Evolutionary conservation across 2,329 filamentous ascomycete species (phyloP).

Genomic region (Rhytidhysteron rufulum): DNA sequence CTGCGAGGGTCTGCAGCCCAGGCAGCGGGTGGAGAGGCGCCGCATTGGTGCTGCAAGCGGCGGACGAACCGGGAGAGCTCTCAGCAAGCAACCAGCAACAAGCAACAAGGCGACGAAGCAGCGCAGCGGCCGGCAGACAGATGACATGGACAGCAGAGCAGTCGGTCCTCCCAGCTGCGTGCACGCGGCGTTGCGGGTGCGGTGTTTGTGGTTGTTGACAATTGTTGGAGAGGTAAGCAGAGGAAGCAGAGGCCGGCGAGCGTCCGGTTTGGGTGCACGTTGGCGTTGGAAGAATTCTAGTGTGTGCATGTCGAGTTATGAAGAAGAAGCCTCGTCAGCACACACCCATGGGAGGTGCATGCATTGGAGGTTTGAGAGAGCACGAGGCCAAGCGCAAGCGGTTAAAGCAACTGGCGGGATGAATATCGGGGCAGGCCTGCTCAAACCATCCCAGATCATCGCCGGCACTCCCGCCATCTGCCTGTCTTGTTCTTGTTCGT

Average conservation of each 20-base stretch:
- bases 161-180: background rate
- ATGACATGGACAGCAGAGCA: slow-evolving; percentile 8
- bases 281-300: background rate
- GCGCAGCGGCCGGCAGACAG: slow-evolving; percentile 8
- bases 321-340: background rate
- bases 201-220: background rate
- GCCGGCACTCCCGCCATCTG: background rate
- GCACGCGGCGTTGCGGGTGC: background rate
- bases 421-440: background rate
- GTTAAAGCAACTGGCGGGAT: slow-evolving; percentile 6
- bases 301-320: too few species aligned
- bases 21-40: background rate
- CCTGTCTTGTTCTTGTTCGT: background rate
- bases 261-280: background rate
- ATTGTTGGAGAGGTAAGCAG: background rate
- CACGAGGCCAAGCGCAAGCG: slow-evolving; percentile 9
- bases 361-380: slow-evolving; percentile 18
- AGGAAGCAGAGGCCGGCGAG: background rate
- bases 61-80: too few species aligned
- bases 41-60: too few species aligned
- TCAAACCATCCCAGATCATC: background rate
- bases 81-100: too few species aligned
- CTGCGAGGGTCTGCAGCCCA: background rate
- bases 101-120: background rate
- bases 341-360: slow-evolving; percentile 7